Evolutionary conservation across 1,284 basidiomycete genomes (phyloP).

Genomic region (Cyathus olla): DNA sequence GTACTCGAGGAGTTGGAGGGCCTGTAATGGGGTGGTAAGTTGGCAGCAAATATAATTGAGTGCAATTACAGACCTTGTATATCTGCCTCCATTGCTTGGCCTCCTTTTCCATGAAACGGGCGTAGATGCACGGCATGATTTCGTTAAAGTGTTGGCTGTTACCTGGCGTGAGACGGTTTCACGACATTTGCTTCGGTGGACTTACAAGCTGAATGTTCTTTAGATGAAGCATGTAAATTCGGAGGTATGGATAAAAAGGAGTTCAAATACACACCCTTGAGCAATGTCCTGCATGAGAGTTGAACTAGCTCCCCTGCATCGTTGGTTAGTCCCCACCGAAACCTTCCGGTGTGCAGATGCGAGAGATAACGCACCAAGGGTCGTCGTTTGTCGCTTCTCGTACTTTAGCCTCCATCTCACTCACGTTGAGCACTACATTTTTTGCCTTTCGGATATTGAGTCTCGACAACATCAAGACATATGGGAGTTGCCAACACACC

Average conservation of each 20-base stretch:
- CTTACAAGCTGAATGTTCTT: constrained; percentile 94
- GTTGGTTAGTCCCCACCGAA: too few species aligned
- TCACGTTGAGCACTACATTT: constrained; percentile 94
- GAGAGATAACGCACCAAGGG: constrained; percentile 88
- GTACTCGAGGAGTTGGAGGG: constrained; percentile 95
- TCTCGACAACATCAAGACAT: constrained; percentile 9
- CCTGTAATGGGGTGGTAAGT: constrained; percentile 54
- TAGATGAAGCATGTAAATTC: background rate
- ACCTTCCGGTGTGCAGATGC: too few species aligned
- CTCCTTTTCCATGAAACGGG: constrained; percentile 97
- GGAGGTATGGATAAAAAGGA: background rate
- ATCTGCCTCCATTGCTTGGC: constrained; percentile 99
- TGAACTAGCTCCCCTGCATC: constrained; percentile 92
- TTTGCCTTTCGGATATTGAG: constrained; percentile 66
- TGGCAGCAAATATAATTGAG: background rate
- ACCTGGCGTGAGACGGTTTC: constrained; percentile 6
- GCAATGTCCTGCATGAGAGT: constrained; percentile 99
- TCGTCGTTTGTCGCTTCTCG: constrained; percentile 98
- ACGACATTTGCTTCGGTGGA: constrained; percentile 10
- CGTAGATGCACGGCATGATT: constrained; percentile 98
- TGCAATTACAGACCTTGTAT: constrained; percentile 80
- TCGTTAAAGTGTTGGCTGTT: constrained; percentile 97
- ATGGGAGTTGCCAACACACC: constrained; percentile 51
- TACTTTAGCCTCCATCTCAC: constrained; percentile 98
- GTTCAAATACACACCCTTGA: constrained; percentile 78